These are phyloP conservation scores for Rhizopogon vesiculosus DNA, from an alignment of 768 basidiomycete species.

Conservation along the genomic window DNA sequence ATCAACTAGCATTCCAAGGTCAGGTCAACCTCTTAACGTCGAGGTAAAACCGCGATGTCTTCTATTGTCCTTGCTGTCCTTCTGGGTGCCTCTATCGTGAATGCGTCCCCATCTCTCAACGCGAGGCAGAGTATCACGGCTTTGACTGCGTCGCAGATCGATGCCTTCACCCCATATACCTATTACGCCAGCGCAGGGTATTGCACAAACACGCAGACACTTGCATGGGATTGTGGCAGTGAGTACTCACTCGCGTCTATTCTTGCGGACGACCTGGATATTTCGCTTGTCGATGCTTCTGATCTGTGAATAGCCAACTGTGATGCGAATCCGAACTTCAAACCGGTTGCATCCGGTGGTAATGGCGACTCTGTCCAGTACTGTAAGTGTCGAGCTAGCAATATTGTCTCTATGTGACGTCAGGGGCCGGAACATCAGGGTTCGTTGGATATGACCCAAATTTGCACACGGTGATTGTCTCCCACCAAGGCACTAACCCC, in stretches of 20 bases:
- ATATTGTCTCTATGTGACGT: background rate
- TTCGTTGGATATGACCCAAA: slow-evolving; percentile 48
- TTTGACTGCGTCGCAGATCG: slow-evolving; percentile 36
- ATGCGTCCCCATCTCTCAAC: slow-evolving; percentile 20
- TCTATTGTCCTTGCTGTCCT: slow-evolving; percentile 12
- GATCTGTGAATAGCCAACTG: slow-evolving; percentile 35
- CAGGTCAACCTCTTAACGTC: background rate
- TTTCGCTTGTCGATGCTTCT: background rate
- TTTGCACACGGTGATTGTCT: slow-evolving; percentile 30
- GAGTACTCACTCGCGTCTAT: slow-evolving; percentile 10
- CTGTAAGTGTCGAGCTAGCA: slow-evolving; percentile 24
- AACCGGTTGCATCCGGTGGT: slow-evolving; percentile 44
- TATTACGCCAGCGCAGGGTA: slow-evolving; percentile 48
- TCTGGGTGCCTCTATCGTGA: slow-evolving; percentile 9
- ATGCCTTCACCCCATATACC: slow-evolving; percentile 42
- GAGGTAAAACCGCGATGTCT: slow-evolving; percentile 9
- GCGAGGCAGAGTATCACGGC: slow-evolving; percentile 34
- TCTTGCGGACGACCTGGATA: too few relatives aligned
- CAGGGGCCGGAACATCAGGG: slow-evolving; percentile 30
- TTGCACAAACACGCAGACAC: slow-evolving; percentile 37
- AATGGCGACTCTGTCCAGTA: slow-evolving; percentile 28
- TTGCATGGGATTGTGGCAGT: slow-evolving; percentile 55
- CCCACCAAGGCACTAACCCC: slow-evolving; percentile 34
- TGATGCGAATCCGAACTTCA: slow-evolving; percentile 41
- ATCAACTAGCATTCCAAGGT: background rate